Base-by-base conservation (phyloP, 2,329 filamentous ascomycete genomes). In the Penicillium psychrosexuale region DNA sequence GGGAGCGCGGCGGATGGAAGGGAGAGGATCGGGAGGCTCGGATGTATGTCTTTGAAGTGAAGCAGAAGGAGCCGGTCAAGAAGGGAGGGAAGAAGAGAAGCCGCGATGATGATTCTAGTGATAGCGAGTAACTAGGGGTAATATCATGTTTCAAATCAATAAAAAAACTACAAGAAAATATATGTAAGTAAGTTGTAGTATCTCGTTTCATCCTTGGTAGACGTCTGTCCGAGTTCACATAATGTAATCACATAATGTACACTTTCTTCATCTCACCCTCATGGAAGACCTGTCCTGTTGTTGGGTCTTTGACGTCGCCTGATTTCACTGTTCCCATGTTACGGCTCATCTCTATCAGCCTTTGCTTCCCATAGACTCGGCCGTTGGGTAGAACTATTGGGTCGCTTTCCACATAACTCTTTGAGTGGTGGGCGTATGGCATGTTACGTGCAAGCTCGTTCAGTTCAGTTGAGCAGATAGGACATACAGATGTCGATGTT, bases 381-480 rank as follows among this genome's bases (percentile, higher is more conserved):
- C 89, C 87, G 71, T 96, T 97, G 24, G 94, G 94, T 53, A 99
- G 75, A 40, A 97, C 82, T 19, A 96, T 82, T 1, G 94, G 83
- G 69, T 97, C 92, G 43, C 85, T 85, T 69, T 96, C 93, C 30
- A 97, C 90, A 58, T 91, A 89, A 69, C 91, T 96, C 79, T 95
- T 95, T 30, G 89, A 92, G 72, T 99, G 94, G 68, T 96, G 89
- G 3, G 94, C 94, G 66, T 97, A 97, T 0, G 94, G 94, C 42
- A 99, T 89, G 64, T 88, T 87, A 48, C 87, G 82, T 2, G 94
- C 93, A 33, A 99, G 82, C 66, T 92, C 89, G 72, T 97, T 97
- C 53, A 99, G 83, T 75, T 99, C 94, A 0, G 89, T 94, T 45
- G 89, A 94, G 78, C 94, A 99, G 68, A 99, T 97, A 3, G 94